Percentiles rank a stretch among this genome's conserved stretches.
Evolutionary conservation across 2,329 filamentous ascomycete genomes (phyloP).

Genomic region (Dactylellina parvicollis): DNA sequence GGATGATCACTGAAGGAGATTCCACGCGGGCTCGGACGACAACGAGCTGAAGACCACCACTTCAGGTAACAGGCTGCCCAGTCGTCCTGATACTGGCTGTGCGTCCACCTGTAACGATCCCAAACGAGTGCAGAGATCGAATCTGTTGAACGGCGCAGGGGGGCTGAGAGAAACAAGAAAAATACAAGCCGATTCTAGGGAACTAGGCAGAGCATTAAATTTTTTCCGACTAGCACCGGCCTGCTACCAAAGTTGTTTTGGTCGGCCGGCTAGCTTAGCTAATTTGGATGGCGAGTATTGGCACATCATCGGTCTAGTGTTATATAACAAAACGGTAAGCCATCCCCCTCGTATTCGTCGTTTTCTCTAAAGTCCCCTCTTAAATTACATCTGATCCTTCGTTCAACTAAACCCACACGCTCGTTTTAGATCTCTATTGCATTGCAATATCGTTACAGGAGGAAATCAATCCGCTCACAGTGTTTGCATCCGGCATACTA

Average conservation of each 20-base stretch:
- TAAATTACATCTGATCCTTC: not conserved
- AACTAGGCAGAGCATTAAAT: not conserved
- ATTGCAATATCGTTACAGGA: not conserved
- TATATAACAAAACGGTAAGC: constrained; percentile 51
- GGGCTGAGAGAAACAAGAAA: constrained; percentile 6
- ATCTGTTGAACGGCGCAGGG: constrained; percentile 32
- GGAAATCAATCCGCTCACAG: constrained; percentile 44
- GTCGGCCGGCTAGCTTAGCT: constrained; percentile 37
- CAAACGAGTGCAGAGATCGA: constrained; percentile 22
- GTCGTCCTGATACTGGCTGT: constrained; percentile 43
- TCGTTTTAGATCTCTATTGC: not conserved
- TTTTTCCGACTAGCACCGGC: constrained; percentile 44
- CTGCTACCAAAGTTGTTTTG: constrained; percentile 41
- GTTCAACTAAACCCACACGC: not conserved
- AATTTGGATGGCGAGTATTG: constrained; percentile 20
- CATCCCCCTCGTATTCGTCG: not conserved
- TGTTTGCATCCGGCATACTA: not conserved
- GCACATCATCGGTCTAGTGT: constrained; percentile 8
- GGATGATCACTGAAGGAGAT: not conserved
- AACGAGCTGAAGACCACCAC: no score
- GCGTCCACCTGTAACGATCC: constrained; percentile 36
- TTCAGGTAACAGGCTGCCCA: constrained; percentile 46
- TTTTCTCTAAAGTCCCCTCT: not conserved
- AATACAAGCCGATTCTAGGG: not conserved
- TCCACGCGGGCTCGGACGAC: no score